Base-by-base conservation (phyloP, 2,329 filamentous ascomycete species). In the Colletotrichum sp. region DNA sequence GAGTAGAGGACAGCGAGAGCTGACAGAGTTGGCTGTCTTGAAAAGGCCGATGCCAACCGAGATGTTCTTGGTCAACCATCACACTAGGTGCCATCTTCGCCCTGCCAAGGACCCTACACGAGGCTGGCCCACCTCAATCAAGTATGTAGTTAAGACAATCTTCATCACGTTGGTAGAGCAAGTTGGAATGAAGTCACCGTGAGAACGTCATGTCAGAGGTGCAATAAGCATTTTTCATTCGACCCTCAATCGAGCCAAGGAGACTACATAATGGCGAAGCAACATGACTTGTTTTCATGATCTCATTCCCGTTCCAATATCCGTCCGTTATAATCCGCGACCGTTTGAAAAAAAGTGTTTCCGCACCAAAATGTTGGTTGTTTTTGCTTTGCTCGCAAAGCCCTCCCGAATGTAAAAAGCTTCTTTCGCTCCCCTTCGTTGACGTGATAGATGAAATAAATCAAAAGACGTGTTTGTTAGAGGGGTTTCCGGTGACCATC, bases 221-320 rank as follows among this genome's bases (percentile, higher is more conserved):
- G 26, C n/a, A 67, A 55, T 67, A 67, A 67, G 69, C 70, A 75
- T 65, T 70, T 66, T 36, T 72, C 70, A 75, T 75, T 75, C 59
- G 70, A 65, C 32, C 57, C 36, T 26, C 32, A 48, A 21, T 68
- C 59, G 57, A 68, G 70, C 57, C 73, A 64, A 75, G 55, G 57
- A 75, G 57, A 75, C 64, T 73, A 75, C 74, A 75, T 65, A 30
- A 24, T 73, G 70, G 59, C 74, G 73, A 75, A 73, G 64, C 70
- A 75, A 75, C 70, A 75, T 75, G 70, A 60, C 28, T 67, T 52
- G 21, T 48, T 65, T 52, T 75, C 74, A 69, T 75, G 43, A 69
- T 75, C 70, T 75, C 74, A 69, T 75, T 73, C 66, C 74, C 70
- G 21, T 75, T 69, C 74, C 70, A 28, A 32, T 69, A 69, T 55